Base-by-base conservation (phyloP, 2,329 filamentous ascomycete species). In the Epichloe baconii region DNA sequence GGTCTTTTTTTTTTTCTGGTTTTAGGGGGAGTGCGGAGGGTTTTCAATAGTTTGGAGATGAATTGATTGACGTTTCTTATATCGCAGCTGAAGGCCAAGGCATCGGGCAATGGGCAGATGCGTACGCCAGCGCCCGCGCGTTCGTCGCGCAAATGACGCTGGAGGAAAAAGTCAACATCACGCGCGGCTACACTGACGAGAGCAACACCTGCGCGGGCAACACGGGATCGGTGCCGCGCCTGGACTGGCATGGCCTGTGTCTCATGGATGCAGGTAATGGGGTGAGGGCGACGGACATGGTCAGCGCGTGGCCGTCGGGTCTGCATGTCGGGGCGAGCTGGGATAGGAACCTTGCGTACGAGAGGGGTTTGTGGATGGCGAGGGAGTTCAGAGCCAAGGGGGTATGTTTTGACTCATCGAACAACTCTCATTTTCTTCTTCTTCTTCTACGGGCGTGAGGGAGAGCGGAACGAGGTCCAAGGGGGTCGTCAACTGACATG, bases 61-160 rank as follows among this genome's bases (percentile, higher is more conserved):
- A 4, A 31, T 10, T 31, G 8, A 10, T 31, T 31, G 8, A 31
- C 26, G 26, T 12, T 40, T 36, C 5, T 10, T 7, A 7, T 1
- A 26, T 23, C 4, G 4, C 34, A 70, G 67, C 67, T 2, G 36
- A 55, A 5, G 63, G 63, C 4, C 62, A 62, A 47, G 66, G 65
- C 5, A 48, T 54, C 3, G 70, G 68, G 1, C 52, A 52, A 31
- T 86, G 82, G 82, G 68, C 70, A 7, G 67, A 70, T 26, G 79
- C 81, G 42, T 85, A 83, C 58, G 65, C 66, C 43, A 78, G 75
- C 54, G 82, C 82, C 2, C 69, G 73, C 36, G 61, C 66, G 1
- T 64, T 86, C 2, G 81, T 85, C 10, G 66, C 67, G 31, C 73
- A 77, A 48, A 78, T 86, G 76, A 85, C 81, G 0, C 63, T 85